phyloP scores from a whole-genome alignment of 2,329 filamentous ascomycete genomes.

The Leptographium galeiforme region DNA sequence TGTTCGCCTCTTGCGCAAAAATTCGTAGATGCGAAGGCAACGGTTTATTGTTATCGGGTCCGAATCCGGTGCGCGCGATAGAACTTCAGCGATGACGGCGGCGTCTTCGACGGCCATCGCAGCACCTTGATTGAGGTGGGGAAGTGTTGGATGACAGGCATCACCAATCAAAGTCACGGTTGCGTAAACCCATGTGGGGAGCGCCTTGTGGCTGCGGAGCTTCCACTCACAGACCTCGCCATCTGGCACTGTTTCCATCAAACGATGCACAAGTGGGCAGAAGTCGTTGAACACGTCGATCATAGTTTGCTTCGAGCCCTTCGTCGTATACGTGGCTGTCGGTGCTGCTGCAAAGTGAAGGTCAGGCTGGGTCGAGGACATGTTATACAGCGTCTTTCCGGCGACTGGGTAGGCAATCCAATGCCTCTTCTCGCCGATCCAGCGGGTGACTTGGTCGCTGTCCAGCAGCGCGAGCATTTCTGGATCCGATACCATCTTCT shows the following conservation, averaged over 20 bases:
- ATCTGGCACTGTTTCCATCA: conserved; percentile 47
- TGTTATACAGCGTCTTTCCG: conserved; percentile 51
- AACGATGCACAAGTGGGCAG: conserved; percentile 42
- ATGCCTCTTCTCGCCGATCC: conserved; percentile 63
- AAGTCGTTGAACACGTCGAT: conserved; percentile 46
- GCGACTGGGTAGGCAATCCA: conserved; percentile 67
- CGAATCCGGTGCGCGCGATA: conserved; percentile 22
- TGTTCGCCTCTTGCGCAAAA: conserved; percentile 40
- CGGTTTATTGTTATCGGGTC: conserved; percentile 25
- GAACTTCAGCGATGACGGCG: conserved; percentile 41
- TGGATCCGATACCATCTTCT: conserved; percentile 51
- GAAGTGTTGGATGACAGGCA: conserved; percentile 53
- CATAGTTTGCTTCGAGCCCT: conserved; percentile 47
- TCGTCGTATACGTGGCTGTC: conserved; percentile 48
- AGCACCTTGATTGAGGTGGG: conserved; percentile 53
- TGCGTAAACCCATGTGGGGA: conserved; percentile 45
- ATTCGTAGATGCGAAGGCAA: conserved; percentile 40
- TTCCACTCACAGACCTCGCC: conserved; percentile 53
- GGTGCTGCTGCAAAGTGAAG: conserved; percentile 43
- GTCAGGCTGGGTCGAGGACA: conserved; percentile 50
- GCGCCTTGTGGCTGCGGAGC: conserved; percentile 41
- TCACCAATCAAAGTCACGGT: conserved; percentile 46
- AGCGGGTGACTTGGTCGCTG: conserved; percentile 53
- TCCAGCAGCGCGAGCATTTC: conserved; percentile 54
- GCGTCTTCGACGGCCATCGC: conserved; percentile 57